Conservation (phyloP, 164 flowering plant genomes). For the Brasenia schreberi region DNA sequence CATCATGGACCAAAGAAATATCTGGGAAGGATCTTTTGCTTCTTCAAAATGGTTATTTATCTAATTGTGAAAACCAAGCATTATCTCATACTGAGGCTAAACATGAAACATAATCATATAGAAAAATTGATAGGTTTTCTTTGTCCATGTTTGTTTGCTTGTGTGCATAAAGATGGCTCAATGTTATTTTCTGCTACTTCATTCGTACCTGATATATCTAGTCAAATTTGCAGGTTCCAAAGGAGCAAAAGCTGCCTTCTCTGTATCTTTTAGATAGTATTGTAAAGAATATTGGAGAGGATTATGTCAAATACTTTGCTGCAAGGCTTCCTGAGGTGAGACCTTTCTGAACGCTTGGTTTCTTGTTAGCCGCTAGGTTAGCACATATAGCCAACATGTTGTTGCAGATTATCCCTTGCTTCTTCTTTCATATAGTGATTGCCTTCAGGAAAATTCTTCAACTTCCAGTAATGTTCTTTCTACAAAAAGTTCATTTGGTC, state of each 20-base stretch:
- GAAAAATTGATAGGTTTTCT: too few relatives aligned
- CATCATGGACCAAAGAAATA: too few relatives aligned
- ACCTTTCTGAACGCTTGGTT: constrained; percentile 2
- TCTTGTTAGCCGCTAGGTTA: not conserved
- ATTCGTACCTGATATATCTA: not conserved
- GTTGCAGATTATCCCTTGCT: too few relatives aligned
- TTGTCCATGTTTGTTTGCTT: too few relatives aligned
- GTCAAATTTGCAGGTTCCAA: constrained; percentile 65
- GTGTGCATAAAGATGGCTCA: too few relatives aligned
- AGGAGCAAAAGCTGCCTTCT: constrained; percentile 90
- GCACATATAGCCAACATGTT: not conserved
- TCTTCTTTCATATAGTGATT: too few relatives aligned
- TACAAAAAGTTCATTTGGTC: not conserved
- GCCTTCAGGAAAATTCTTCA: not conserved
- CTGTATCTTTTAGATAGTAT: constrained; percentile 97
- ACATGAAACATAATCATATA: too few relatives aligned
- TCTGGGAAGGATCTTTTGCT: too few relatives aligned
- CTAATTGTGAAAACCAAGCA: too few relatives aligned
- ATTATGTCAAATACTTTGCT: constrained; percentile 82
- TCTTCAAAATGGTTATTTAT: too few relatives aligned
- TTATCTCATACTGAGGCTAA: too few relatives aligned
- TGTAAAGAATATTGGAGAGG: constrained; percentile 94
- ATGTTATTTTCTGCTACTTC: too few relatives aligned
- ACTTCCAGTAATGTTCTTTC: not conserved
- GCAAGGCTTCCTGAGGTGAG: constrained; percentile 88